Base-by-base conservation (phyloP, 1,284 basidiomycete genomes). In the Austropuccinia psidii region DNA sequence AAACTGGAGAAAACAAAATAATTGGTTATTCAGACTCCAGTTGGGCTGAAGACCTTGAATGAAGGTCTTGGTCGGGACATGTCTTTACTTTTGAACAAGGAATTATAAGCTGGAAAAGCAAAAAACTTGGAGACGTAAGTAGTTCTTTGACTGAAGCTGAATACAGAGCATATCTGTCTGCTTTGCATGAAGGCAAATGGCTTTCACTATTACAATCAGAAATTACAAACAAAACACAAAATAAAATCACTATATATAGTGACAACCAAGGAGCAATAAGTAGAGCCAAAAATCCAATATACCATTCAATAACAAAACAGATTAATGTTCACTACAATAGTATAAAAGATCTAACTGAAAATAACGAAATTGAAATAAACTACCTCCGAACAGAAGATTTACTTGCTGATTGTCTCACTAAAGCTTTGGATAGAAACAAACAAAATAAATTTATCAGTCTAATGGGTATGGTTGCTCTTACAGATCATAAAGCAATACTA, bases 1-100 rank as follows among this genome's bases (percentile, higher is more conserved):
- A 70, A 19, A 61, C 29, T 60, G 29, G 35, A 33, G 45, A 60
- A 33, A 43, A 45, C 39, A 35, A 70, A 2, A 24, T 70, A 45
- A 45, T 47, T 13, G 67, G 55, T 21, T 70, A 60, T 47, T 11
- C 45, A 47, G 67, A 70, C 41, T 35, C 67, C 13, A 60, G 55
- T 37, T 70, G 67, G 54, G 67, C 67, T 49, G 67, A 70, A 55
- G 39, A 60, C 35, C n/a, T n/a, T n/a, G n/a, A n/a, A n/a, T n/a
- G n/a, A n/a, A n/a, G n/a, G n/a, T n/a, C n/a, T n/a, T n/a, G n/a
- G n/a, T n/a, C n/a, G n/a, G n/a, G n/a, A n/a, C n/a, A n/a, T n/a
- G n/a, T n/a, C n/a, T n/a, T n/a, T n/a, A n/a, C n/a, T n/a, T n/a
- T n/a, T n/a, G n/a, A n/a, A n/a, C n/a, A n/a, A n/a, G n/a, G n/a